Conservation (phyloP, 495 filamentous ascomycete genomes). For the Aspergillus coremiiformis region DNA sequence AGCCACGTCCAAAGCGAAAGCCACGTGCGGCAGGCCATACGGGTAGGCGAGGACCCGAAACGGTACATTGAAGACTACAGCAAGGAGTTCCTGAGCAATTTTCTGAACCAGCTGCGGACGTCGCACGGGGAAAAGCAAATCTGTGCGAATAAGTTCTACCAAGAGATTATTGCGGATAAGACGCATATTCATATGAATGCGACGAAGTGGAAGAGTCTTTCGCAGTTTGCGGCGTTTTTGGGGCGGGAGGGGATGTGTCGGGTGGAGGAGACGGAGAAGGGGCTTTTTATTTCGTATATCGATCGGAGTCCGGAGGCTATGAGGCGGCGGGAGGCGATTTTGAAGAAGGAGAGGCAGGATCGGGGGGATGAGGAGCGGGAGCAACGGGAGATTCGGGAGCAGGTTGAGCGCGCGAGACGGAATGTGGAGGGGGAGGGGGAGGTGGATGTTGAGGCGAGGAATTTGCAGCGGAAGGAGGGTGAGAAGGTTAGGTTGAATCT, state of each 20-base stretch:
- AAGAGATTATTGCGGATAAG: constrained; percentile 54
- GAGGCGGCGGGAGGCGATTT: constrained; percentile 66
- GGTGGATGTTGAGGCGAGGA: constrained; percentile 29
- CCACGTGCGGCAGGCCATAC: constrained; percentile 78
- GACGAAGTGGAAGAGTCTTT: constrained; percentile 75
- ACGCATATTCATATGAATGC: constrained; percentile 86
- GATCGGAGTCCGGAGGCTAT: constrained; percentile 84
- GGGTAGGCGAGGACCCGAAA: constrained; percentile 76
- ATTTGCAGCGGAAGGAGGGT: constrained; percentile 62
- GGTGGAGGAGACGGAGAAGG: constrained; percentile 83
- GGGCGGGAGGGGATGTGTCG: constrained; percentile 76
- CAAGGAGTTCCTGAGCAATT: constrained; percentile 71
- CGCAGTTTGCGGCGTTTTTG: constrained; percentile 80
- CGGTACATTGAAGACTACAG: constrained; percentile 71
- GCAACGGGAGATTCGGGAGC: constrained; percentile 66
- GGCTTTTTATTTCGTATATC: constrained; percentile 80
- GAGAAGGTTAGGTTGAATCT: constrained; percentile 80
- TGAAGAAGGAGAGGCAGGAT: constrained; percentile 76
- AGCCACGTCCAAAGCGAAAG: constrained; percentile 69
- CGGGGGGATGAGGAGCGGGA: constrained; percentile 87
- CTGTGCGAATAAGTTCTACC: constrained; percentile 85
- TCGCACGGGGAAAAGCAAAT: constrained; percentile 81
- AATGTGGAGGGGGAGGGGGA: constrained; percentile 41
- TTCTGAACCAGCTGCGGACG: constrained; percentile 65
- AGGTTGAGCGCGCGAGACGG: constrained; percentile 65